These are phyloP conservation scores for Nakaseomyces bracarensis DNA, from an alignment of 1,139 yeast species.

Conservation along the genomic window DNA sequence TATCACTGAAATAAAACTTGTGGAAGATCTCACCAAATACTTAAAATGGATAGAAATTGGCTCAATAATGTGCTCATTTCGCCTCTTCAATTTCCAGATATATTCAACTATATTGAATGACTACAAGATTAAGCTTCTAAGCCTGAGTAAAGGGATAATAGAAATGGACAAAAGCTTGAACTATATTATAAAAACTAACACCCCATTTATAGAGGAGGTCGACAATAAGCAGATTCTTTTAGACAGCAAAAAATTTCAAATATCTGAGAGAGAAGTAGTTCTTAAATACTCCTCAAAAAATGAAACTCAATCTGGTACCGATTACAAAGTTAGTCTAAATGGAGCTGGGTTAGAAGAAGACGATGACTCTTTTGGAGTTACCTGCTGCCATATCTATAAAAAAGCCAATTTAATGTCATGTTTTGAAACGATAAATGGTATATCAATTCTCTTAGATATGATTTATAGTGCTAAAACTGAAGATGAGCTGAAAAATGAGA, in stretches of 20 bases:
- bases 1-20: conserved; percentile 9
- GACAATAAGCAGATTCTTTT: background rate
- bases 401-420: background rate
- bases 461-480: background rate
- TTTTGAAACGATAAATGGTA: conserved; percentile 3
- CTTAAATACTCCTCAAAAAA: background rate
- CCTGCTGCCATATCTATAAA: background rate
- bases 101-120: background rate
- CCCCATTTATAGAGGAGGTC: conserved; percentile 1
- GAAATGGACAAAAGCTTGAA: conserved; percentile 2
- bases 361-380: background rate
- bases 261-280: background rate
- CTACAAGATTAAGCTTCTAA: background rate
- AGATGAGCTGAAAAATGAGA: background rate
- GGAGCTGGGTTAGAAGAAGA: background rate
- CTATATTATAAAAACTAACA: background rate
- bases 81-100: background rate
- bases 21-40: background rate
- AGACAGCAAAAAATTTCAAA: background rate
- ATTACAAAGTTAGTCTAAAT: background rate
- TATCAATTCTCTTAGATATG: background rate
- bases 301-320: background rate
- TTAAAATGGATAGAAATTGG: conserved; percentile 3
- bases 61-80: background rate
- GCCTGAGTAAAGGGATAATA: background rate